Evolutionary conservation across 2,329 filamentous ascomycete species (phyloP).

Genomic region (Monilinia fructigena): DNA sequence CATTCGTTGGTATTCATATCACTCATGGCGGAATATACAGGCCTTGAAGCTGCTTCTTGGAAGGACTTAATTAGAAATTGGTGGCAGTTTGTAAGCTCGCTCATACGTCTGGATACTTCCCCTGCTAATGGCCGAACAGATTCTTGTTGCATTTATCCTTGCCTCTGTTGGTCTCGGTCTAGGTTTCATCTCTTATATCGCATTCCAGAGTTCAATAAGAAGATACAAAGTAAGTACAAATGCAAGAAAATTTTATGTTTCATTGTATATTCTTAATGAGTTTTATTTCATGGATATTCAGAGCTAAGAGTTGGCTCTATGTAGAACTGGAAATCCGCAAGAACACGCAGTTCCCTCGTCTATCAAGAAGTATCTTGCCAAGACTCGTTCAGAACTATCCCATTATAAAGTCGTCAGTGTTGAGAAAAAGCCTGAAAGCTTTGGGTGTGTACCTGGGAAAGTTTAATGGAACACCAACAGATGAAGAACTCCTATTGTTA

Average conservation of each 20-base stretch:
- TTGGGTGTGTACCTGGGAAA: conserved; percentile 46
- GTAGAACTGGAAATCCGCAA: conserved; percentile 26
- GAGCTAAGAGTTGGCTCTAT: background rate
- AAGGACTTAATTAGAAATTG: conserved; percentile 31
- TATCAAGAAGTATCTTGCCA: conserved; percentile 28
- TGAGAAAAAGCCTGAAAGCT: conserved; percentile 30
- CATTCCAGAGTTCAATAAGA: conserved; percentile 25
- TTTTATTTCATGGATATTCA: background rate
- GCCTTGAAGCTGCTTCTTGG: conserved; percentile 33
- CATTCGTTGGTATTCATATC: conserved; percentile 17
- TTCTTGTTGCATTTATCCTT: conserved; percentile 35
- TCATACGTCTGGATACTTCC: conserved; percentile 6
- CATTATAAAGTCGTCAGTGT: conserved; percentile 27
- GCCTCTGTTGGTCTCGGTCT: conserved; percentile 30
- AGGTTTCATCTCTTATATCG: conserved; percentile 25
- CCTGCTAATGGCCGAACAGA: conserved; percentile 29
- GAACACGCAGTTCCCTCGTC: conserved; percentile 22
- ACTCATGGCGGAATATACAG: conserved; percentile 32
- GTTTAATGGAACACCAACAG: conserved; percentile 41
- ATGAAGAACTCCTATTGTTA: conserved; percentile 41
- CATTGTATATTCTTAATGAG: background rate
- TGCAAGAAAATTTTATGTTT: background rate
- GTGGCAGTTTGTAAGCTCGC: conserved; percentile 34
- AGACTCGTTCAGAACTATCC: conserved; percentile 24
- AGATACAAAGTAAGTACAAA: conserved; percentile 19